Base-by-base conservation (phyloP, 257 asterid species). In the Scutellaria baicalensis region DNA sequence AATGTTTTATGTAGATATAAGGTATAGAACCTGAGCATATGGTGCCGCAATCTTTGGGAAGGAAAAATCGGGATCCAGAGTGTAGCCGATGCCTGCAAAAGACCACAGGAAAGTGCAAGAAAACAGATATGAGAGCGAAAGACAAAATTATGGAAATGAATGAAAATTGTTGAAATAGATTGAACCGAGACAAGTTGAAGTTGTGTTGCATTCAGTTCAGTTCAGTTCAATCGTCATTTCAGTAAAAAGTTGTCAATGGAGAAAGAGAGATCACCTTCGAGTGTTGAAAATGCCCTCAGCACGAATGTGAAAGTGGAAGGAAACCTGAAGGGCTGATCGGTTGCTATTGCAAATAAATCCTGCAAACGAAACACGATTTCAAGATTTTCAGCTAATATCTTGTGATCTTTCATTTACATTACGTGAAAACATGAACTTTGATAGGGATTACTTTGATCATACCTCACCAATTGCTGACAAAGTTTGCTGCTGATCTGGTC, bases 381-480 rank as follows among this genome's bases (percentile, higher is more conserved):
- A 27, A 27, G 33, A 27, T 27, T 27, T 27, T 27, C 33, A 2
- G 33, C 33, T 27, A 27, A 27, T 27, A 27, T 27, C 5, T 27
- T 5, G 4, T 27, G 31, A 27, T 27, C 33, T 27, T 27, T 27
- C 2, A 27, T 27, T 27, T 27, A 27, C 33, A 27, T 27, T 17
- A 17, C 12, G 6, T 8, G 0, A 55, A 60, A 9, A 39, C 7
- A 17, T 42, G 54, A 20, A 61, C 2, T 36, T 3, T 18, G 40
- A 42, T 63, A 33, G 11, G 48, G 56, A 21, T 39, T 27, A 27
- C 35, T 55, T 21, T 61, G 20, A 40, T 38, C 65, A 23, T 85
- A 93, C 97, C 97, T 93, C 99, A 45, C 99, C 99, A 71, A 93
- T 91, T 66, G 99, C 96, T 27, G 96, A 83, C n/a, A 93, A 71